These are phyloP conservation scores for Fusarium siculi DNA, from an alignment of 2,329 filamentous ascomycete species.

Conservation along the genomic window DNA sequence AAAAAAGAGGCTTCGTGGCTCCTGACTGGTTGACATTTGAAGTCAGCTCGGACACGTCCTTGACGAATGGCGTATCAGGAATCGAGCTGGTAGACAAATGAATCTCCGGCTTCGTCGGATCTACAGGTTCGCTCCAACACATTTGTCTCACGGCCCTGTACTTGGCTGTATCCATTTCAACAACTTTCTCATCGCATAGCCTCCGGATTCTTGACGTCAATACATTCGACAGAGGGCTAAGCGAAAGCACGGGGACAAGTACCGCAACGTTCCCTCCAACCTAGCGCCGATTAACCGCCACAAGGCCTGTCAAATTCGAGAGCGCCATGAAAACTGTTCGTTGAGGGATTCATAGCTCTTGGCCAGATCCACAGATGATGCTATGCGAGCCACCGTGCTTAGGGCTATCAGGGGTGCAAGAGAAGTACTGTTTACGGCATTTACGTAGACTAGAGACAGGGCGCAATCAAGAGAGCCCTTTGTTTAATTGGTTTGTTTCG, in stretches of 20 bases:
- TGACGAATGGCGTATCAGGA: slow-evolving; percentile 33
- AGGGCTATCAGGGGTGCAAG: slow-evolving; percentile 6
- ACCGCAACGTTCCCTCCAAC: not conserved
- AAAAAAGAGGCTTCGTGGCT: slow-evolving; percentile 25
- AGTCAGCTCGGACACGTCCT: slow-evolving; percentile 16
- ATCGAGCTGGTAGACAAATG: not conserved
- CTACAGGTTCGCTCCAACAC: slow-evolving; percentile 4
- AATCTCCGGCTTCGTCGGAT: slow-evolving; percentile 20
- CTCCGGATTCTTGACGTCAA: slow-evolving; percentile 14
- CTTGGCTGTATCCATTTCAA: not conserved
- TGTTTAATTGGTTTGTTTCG: slow-evolving; percentile 35
- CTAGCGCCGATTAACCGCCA: slow-evolving; percentile 15
- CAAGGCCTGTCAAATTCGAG: not conserved
- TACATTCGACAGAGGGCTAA: slow-evolving; percentile 1
- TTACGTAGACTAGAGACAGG: not conserved
- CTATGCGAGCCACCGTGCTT: slow-evolving; percentile 23
- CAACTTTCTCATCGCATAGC: not conserved
- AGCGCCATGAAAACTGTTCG: slow-evolving; percentile 14
- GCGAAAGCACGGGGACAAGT: slow-evolving; percentile 1
- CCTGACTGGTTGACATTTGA: slow-evolving; percentile 36
- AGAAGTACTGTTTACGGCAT: slow-evolving; percentile 3
- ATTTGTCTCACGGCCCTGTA: not conserved
- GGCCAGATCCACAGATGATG: slow-evolving; percentile 35
- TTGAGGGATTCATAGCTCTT: slow-evolving; percentile 18
- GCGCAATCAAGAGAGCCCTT: not conserved